These are phyloP conservation scores for Dactylellina leptospora DNA, from an alignment of 2,329 filamentous ascomycete genomes.

Conservation along the genomic window DNA sequence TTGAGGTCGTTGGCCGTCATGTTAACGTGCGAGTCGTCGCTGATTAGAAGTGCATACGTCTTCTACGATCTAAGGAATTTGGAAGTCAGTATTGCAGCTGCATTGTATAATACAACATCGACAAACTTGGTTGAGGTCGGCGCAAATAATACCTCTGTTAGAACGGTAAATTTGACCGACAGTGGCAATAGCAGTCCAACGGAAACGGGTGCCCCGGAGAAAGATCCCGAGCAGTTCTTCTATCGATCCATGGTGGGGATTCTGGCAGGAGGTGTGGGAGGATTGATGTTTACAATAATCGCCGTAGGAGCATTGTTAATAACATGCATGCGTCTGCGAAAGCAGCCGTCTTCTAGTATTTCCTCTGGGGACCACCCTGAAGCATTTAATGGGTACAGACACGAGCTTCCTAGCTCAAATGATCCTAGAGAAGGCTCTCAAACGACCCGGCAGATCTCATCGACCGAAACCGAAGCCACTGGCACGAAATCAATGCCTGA, in stretches of 20 bases:
- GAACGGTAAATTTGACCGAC: not conserved
- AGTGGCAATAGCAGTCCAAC: not conserved
- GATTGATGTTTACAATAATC: not conserved
- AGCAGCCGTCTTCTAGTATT: not conserved
- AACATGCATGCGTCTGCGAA: not conserved
- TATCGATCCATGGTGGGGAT: not conserved
- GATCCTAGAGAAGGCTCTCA: too few species aligned
- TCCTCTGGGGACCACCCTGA: not conserved
- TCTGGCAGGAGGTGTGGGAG: not conserved
- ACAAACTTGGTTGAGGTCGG: not conserved
- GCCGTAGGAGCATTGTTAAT: not conserved
- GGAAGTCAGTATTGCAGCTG: constrained; percentile 1
- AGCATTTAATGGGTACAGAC: not conserved
- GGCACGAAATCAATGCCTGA: not conserved
- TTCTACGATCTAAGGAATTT: not conserved
- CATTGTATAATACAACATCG: not conserved
- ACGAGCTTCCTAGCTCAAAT: not conserved
- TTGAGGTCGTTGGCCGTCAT: too few species aligned
- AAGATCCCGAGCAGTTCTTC: not conserved
- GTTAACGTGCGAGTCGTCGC: too few species aligned
- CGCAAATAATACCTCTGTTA: not conserved
- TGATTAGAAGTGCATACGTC: not conserved
- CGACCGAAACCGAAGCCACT: too few species aligned
- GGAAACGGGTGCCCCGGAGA: not conserved
- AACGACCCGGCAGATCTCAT: too few species aligned